Percentiles rank a stretch among this genome's conserved stretches.
These are phyloP conservation scores for Heliophila coronopifolia DNA, from an alignment of 441 rosid genomes.

Conservation along the genomic window DNA sequence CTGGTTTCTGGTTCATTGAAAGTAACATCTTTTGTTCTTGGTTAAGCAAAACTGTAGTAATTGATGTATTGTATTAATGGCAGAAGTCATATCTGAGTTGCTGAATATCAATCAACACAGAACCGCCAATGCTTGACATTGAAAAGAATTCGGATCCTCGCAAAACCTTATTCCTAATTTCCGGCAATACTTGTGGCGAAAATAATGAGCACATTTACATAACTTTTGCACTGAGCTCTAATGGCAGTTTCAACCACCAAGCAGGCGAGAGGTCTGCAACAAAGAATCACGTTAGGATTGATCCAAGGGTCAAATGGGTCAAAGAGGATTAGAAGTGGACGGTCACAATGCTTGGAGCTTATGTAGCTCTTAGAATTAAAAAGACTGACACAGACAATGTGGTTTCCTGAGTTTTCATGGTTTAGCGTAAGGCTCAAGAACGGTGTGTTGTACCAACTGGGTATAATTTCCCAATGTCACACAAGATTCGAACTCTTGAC, in stretches of 20 bases:
- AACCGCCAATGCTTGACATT: too few species aligned
- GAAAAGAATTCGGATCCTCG: too few species aligned
- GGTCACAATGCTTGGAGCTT: slow-evolving; percentile 64
- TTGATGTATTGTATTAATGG: background rate
- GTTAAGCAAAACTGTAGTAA: background rate
- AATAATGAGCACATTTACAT: too few species aligned
- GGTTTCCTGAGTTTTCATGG: slow-evolving; percentile 52
- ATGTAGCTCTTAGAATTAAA: slow-evolving; percentile 52
- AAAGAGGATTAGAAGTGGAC: slow-evolving; percentile 73
- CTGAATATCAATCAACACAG: background rate
- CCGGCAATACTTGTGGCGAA: background rate
- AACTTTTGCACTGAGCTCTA: slow-evolving; percentile 7
- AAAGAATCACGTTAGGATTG: slow-evolving; percentile 45
- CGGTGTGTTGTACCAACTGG: slow-evolving; percentile 63
- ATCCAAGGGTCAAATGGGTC: slow-evolving; percentile 65
- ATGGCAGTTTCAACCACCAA: slow-evolving; percentile 17
- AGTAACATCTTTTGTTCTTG: background rate
- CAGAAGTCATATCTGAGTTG: background rate
- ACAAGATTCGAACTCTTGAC: slow-evolving; percentile 77
- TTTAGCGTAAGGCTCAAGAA: slow-evolving; percentile 50
- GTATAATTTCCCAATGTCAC: slow-evolving; percentile 72
- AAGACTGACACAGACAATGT: slow-evolving; percentile 67
- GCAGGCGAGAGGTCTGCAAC: slow-evolving; percentile 28
- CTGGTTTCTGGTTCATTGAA: background rate
- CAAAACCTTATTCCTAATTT: background rate